Conservation (phyloP, 805 yeast genomes). For the Sugiyamaella smithiae region DNA sequence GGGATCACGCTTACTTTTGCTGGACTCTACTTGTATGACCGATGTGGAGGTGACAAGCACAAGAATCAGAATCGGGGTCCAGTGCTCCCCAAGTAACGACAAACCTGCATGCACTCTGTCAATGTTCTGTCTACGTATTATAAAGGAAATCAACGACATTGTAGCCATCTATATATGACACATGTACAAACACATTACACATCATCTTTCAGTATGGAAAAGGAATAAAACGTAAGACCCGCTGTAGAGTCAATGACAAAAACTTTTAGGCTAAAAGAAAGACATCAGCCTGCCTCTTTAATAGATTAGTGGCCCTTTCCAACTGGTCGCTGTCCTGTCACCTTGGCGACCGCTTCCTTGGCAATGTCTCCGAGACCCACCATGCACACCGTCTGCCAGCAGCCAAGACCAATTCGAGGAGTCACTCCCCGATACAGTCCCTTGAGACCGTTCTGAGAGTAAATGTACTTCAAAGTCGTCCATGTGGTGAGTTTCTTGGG, state of each 20-base stretch:
- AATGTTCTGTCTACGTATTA: too few species aligned
- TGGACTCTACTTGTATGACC: constrained; percentile 42
- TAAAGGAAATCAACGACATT: too few species aligned
- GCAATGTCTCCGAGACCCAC: constrained; percentile 97
- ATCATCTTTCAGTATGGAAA: too few species aligned
- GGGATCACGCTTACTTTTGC: constrained; percentile 41
- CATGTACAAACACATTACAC: too few species aligned
- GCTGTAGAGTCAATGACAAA: too few species aligned
- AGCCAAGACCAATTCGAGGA: constrained; percentile 93
- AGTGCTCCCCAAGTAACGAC: constrained; percentile 21
- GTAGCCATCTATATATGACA: too few species aligned
- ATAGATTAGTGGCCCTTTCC: constrained; percentile 37
- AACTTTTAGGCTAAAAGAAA: too few species aligned
- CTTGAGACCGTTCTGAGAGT: constrained; percentile 73
- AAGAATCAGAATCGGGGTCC: constrained; percentile 14
- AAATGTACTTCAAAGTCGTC: constrained; percentile 78
- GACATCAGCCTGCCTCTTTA: too few species aligned
- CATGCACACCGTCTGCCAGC: constrained; percentile 99
- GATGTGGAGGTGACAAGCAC: constrained; percentile 37
- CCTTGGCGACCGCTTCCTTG: constrained; percentile 59
- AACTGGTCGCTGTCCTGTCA: constrained; percentile 59
- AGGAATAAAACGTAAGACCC: too few species aligned
- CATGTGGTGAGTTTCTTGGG: constrained; percentile 84
- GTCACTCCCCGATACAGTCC: constrained; percentile 96
- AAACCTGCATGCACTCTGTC: too few species aligned